Base-by-base conservation (phyloP, 805 yeast genomes). In the Yarrowia sp. region DNA sequence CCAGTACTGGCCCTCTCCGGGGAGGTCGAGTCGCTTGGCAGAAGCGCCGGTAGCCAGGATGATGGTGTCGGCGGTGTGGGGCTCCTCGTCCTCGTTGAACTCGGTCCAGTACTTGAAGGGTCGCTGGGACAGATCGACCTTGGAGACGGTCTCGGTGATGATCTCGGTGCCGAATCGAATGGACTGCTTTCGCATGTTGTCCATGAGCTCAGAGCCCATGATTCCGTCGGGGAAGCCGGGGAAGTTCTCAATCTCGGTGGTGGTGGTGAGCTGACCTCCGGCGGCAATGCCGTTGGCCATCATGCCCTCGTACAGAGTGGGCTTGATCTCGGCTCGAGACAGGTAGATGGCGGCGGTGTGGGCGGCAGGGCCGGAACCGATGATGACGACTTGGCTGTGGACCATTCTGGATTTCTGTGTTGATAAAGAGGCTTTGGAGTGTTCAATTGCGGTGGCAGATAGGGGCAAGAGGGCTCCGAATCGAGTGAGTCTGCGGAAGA, bases 21-120 rank as follows among this genome's bases (percentile, higher is more conserved):
- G 97, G 65, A 94, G 80, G 73, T 83, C 77, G 78, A 94, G 82
- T 80, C 99, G 89, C 82, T 87, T 90, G 64, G 99, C 99, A 39
- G 96, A 87, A 21, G 99, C 99, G 73, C 99, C 99, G 51, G 99
- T 94, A 67, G 99, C 97, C 66, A 94, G 76, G 68, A 94, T 85
- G 60, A 94, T 84, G 32, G 97, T 88, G 71, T 94, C 99, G 31
- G 97, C 86, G 64, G 97, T 89, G 75, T 87, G 80, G 68, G 98
- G 97, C 72, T 85, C 96, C 46, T 77, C 84, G 72, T 90, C 97
- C 78, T 94, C 99, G 74, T 85, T 86, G 81, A 86, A 90, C 78
- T 94, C 99, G 63, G 96, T 82, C 97, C 97, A 94, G 73, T 90
- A 83, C 79, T 94, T 94, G 83, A 94, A 94, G 21, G 99, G 99